Evolutionary conservation across 2,329 filamentous ascomycete species (phyloP).

Genomic region (Colletotrichum agaves): DNA sequence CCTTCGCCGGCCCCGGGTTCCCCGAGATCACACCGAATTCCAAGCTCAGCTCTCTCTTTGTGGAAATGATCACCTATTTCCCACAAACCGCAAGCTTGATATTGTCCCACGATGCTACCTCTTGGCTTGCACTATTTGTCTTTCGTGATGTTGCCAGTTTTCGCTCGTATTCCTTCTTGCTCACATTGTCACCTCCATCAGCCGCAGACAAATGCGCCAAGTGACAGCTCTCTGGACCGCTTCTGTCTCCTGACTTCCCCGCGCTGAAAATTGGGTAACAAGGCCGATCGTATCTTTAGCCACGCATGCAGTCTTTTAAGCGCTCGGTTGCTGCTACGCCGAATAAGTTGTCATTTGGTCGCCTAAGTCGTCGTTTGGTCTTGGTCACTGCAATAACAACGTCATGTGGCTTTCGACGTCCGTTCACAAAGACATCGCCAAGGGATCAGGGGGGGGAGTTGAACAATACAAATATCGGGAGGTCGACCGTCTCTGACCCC

Average conservation of each 20-base stretch:
- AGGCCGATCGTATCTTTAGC: neutral
- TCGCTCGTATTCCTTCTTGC: neutral
- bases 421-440: neutral
- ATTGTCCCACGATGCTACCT: neutral
- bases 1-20: slow-evolving; percentile 2
- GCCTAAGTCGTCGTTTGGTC: neutral
- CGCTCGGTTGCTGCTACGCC: slow-evolving; percentile 10
- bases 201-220: too few species aligned
- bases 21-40: neutral
- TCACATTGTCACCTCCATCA: neutral
- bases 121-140: neutral
- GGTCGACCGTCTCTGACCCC: neutral
- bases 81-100: slow-evolving; percentile 2
- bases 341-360: neutral
- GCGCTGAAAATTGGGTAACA: neutral
- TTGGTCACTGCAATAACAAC: neutral
- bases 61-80: neutral
- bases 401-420: neutral
- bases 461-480: slow-evolving; percentile 1
- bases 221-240: too few species aligned
- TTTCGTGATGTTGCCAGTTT: neutral
- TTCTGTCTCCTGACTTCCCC: neutral
- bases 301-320: neutral
- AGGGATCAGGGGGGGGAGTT: neutral
- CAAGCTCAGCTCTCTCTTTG: neutral